phyloP scores from a whole-genome alignment of 768 basidiomycete genomes.

The Gelatoporia subvermispora region DNA sequence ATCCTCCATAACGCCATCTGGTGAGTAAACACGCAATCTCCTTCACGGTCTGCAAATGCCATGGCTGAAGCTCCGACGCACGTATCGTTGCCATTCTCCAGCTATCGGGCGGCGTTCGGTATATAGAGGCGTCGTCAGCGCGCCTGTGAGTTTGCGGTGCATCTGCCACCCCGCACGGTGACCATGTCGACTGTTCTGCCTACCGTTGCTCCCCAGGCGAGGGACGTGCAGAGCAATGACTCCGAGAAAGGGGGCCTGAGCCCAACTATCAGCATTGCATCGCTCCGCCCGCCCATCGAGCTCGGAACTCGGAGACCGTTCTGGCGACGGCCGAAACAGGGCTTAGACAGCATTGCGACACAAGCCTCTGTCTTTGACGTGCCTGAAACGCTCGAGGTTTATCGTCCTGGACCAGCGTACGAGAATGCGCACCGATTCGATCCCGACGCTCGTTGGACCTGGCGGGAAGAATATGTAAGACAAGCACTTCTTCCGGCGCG shows the following conservation, averaged over 20 bases:
- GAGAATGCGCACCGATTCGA: conserved; percentile 66
- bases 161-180: neutral
- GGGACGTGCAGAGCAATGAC: neutral
- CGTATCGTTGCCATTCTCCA: neutral
- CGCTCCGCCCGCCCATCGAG: conserved; percentile 25
- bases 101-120: neutral
- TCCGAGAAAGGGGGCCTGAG: conserved; percentile 13
- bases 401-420: conserved; percentile 47
- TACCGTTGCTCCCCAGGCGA: neutral
- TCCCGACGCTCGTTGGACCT: conserved; percentile 64
- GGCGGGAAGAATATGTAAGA: conserved; percentile 56
- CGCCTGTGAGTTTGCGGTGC: too few species aligned
- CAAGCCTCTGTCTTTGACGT: conserved; percentile 62
- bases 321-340: conserved; percentile 26
- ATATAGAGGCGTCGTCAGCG: too few species aligned
- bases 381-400: conserved; percentile 42
- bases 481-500: neutral
- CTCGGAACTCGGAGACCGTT: conserved; percentile 19
- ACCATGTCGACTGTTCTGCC: conserved; percentile 15
- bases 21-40: conserved; percentile 19
- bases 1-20: conserved; percentile 21
- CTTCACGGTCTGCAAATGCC: conserved; percentile 4
- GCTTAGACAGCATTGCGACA: conserved; percentile 52
- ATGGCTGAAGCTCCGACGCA: neutral
- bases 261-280: conserved; percentile 15